Conservation (phyloP, 176 grass and related monocot genomes). For the Phragmites australis region DNA sequence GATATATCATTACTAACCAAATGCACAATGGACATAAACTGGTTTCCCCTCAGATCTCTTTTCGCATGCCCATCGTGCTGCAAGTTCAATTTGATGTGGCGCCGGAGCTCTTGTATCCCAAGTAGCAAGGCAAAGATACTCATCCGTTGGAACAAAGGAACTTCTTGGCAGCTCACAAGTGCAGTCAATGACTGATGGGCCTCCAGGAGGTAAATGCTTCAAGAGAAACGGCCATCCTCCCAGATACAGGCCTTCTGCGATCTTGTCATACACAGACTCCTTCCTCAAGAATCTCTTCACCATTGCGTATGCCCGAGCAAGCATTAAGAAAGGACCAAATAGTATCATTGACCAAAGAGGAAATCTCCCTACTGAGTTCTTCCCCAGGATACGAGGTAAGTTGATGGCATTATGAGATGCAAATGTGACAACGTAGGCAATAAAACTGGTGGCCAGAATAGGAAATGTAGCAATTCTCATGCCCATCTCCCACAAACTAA, state of each 20-base stretch:
- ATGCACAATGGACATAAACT: conserved; percentile 85
- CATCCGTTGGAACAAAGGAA: conserved; percentile 47
- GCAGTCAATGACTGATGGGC: conserved; percentile 78
- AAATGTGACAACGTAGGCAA: conserved; percentile 57
- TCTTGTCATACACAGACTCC: conserved; percentile 65
- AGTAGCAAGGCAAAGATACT: conserved; percentile 75
- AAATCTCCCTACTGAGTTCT: conserved; percentile 64
- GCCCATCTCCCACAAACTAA: conserved; percentile 38
- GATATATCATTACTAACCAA: conserved; percentile 51
- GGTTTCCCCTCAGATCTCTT: conserved; percentile 69
- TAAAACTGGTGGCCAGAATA: conserved; percentile 43
- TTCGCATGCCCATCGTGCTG: conserved; percentile 62
- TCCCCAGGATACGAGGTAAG: conserved; percentile 73
- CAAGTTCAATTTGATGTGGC: conserved; percentile 71
- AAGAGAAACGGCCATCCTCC: conserved; percentile 65
- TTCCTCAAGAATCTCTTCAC: conserved; percentile 78
- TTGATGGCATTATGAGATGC: conserved; percentile 74
- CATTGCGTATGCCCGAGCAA: conserved; percentile 55
- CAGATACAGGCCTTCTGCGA: conserved; percentile 58
- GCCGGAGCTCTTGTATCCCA: conserved; percentile 79
- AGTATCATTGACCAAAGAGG: conserved; percentile 74
- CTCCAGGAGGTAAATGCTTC: conserved; percentile 70
- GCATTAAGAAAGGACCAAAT: conserved; percentile 68
- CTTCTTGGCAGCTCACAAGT: conserved; percentile 81
- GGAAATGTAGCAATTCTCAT: conserved; percentile 37